A percentile compares a stretch with the other conserved stretches of the same genome.
These are phyloP conservation scores for Lycium barbarum DNA, from an alignment of 257 asterid genomes.

Conservation along the genomic window DNA sequence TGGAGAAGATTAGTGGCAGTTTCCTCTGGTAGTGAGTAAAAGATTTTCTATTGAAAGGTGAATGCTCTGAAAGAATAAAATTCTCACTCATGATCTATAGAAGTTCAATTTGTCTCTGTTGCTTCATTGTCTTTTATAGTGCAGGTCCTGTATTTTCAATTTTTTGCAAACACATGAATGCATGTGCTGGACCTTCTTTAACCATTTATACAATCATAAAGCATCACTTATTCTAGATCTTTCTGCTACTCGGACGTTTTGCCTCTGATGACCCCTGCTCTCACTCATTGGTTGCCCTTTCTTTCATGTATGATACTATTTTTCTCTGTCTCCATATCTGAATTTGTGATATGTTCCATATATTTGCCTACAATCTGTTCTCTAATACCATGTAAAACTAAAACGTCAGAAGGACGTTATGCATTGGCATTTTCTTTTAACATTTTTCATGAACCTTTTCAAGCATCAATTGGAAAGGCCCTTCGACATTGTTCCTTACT, in stretches of 20 bases:
- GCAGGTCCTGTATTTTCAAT: neutral
- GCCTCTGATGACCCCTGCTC: neutral
- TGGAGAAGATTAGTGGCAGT: conserved; percentile 12
- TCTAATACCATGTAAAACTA: no score
- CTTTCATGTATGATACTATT: neutral
- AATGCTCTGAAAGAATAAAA: conserved; percentile 3
- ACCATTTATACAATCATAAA: neutral
- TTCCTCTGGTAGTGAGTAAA: conserved; percentile 9
- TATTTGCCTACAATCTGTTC: no score
- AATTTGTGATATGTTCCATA: no score
- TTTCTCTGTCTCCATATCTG: neutral
- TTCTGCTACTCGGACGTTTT: neutral
- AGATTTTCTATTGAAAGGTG: neutral
- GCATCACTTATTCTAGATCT: neutral
- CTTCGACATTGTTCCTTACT: neutral
- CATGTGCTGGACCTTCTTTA: neutral
- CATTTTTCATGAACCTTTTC: no score
- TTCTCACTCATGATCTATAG: neutral
- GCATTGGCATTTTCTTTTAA: no score
- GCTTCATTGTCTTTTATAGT: neutral
- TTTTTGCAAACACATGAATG: neutral
- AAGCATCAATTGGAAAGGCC: neutral
- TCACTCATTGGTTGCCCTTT: neutral
- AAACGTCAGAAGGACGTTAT: no score
- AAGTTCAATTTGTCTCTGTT: conserved; percentile 17